A percentile compares a stretch with the other conserved stretches of the same genome.
Evolutionary conservation across 805 yeast genomes (phyloP).

Genomic region (Pichia exigua): DNA sequence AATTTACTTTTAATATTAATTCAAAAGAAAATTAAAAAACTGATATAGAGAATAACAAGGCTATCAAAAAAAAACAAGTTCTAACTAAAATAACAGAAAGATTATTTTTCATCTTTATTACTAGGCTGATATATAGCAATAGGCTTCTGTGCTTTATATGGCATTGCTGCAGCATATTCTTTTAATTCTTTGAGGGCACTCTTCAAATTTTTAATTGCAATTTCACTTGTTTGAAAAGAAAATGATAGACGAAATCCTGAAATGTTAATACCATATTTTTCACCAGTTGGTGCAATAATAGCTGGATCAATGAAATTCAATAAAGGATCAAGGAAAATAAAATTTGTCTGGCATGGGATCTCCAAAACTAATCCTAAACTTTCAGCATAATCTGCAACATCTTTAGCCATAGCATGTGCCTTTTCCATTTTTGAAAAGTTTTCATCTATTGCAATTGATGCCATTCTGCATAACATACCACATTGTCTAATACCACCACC

Average conservation of each 20-base stretch:
- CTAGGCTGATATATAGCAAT: neutral
- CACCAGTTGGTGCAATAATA: conserved; percentile 32
- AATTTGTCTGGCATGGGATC: conserved; percentile 77
- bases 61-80: too few species aligned
- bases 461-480: conserved; percentile 78
- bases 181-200: conserved; percentile 49
- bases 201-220: conserved; percentile 50
- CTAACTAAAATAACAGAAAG: neutral
- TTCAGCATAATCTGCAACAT: conserved; percentile 44
- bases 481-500: conserved; percentile 93
- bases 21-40: too few species aligned
- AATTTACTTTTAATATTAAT: too few species aligned
- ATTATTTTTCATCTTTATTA: neutral
- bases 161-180: conserved; percentile 45
- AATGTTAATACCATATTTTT: conserved; percentile 52
- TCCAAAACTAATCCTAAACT: conserved; percentile 49
- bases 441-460: conserved; percentile 65
- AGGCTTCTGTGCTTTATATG: conserved; percentile 26
- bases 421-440: conserved; percentile 50
- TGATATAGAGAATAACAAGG: too few species aligned
- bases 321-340: conserved; percentile 64
- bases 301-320: conserved; percentile 46
- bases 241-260: conserved; percentile 75
- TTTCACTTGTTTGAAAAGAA: conserved; percentile 58
- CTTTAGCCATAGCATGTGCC: conserved; percentile 46